Base-by-base conservation (phyloP, 768 basidiomycete genomes). In the Kondoa malvinella region DNA sequence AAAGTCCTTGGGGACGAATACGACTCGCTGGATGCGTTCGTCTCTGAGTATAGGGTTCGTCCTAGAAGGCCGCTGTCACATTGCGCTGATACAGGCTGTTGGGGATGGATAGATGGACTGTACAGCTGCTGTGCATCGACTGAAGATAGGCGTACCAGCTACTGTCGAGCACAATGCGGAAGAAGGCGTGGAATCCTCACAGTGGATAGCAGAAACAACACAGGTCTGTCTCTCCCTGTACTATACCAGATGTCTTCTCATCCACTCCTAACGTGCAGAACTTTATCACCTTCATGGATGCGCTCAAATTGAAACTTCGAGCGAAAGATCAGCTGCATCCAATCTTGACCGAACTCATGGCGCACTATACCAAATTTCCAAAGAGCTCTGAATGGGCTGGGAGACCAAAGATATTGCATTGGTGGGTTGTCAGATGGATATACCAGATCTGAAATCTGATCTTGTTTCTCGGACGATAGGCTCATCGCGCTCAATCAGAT, bases 281-380 rank as follows among this genome's bases (percentile, higher is more conserved):
- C 76, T 99, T 97, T 71, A 97, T 99, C 72, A 97, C 94, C 0
- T 92, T 97, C 72, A 95, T 97, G 89, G 95, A 99, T 73, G 94
- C 92, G 0, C 81, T 97, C 30, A 92, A 92, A 75, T 81, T 97
- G 63, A 85, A 87, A 12, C 79, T 96, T 73, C 84, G 91, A n/a
- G 94, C 95, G 1, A 99, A 96, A 76, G 95, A 97, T 74, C 91
- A 95, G 73, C 81, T 99, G 1, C 92, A 97, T 76, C 92, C 92
- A 0, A 84, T 95, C 69, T 76, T 97, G 57, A 90, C 94, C 71
- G 95, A 94, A 72, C 84, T 99, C n/a, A 90, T 96, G 72, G 88
- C 87, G 1, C 86, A 89, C 3, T 96, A 92, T 75, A 88, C 92
- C 3, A 82, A 89, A 61, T 96, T 99, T 79, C 94, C 92, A 76